Base-by-base conservation (phyloP, 331 rosid species). In the Quercus lobata region DNA sequence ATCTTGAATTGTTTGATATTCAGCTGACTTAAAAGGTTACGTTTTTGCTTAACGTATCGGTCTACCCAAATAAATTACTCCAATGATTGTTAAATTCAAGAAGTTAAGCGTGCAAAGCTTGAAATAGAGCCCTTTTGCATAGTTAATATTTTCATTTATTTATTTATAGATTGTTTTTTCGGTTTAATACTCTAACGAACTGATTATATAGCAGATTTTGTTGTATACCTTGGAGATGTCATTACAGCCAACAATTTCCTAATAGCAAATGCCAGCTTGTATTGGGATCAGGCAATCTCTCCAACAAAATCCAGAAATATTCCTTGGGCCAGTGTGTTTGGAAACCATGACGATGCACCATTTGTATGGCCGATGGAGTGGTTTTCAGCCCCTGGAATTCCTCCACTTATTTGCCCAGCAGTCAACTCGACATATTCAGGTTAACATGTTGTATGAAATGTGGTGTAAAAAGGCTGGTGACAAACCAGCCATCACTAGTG, bases 321-420 rank as follows among this genome's bases (percentile, higher is more conserved):
- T 72, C 92, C 97, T 19, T 90, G 91, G 88, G 97, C 97, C 4
- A 87, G 88, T 81, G 92, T 92, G 60, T 94, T 89, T 30, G 97
- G 97, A 75, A 94, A 94, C 79, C 98, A 92, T 61, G 97, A 92
- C 49, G 98, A 94, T 84, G 95, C 97, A 5, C 63, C 88, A 4
- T 94, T 94, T 82, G 82, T 78, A 41, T 94, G 98, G 97, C 97
- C 97, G 25, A 34, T 90, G 19, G 88, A 92, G 69, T 92, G 98
- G 97, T 91, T 94, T 81, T 92, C 92, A 27, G 5, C 89, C 2
- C 84, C 87, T 46, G 95, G 97, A 73, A 90, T 94, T 74, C 97
- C 98, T 80, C 84, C 49, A 54, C 72, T 81, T 74, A 75, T 4
- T 61, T 92, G 98, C 74, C 85, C 89, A 54, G 70, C 68, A 16